phyloP scores from a whole-genome alignment of 345 rosid species.

The Theobroma cacao region DNA sequence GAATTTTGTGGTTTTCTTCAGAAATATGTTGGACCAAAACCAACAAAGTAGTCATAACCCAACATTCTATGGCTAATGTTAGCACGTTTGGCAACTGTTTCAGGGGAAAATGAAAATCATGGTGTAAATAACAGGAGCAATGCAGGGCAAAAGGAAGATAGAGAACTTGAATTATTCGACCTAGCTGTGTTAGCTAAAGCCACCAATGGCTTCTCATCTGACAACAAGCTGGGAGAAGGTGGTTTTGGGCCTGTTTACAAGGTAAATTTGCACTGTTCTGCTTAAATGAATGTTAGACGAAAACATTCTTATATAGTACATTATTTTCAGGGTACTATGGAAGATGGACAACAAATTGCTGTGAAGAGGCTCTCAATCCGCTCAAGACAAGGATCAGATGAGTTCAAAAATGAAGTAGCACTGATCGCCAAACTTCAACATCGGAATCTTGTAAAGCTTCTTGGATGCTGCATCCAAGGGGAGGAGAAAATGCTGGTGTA shows the following conservation, averaged over 20 bases:
- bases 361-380: constrained; percentile 38
- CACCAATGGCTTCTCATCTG: constrained; percentile 23
- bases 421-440: not conserved
- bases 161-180: constrained; percentile 9
- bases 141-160: not conserved
- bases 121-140: not conserved
- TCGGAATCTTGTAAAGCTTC: constrained; percentile 10
- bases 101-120: not conserved
- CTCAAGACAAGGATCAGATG: not conserved
- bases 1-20: too few relatives aligned
- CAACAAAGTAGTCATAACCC: too few relatives aligned
- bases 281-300: not conserved
- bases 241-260: constrained; percentile 39
- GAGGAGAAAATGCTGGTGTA: not conserved
- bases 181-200: constrained; percentile 20
- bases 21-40: too few relatives aligned
- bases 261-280: not conserved
- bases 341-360: constrained; percentile 40
- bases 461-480: constrained; percentile 1
- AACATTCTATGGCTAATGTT: not conserved
- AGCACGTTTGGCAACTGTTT: not conserved
- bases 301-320: not conserved
- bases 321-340: not conserved
- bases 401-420: not conserved
- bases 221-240: constrained; percentile 40